phyloP scores from a whole-genome alignment of 225 moss, liverwort and hornwort species.

The Straminergon stramineum region DNA sequence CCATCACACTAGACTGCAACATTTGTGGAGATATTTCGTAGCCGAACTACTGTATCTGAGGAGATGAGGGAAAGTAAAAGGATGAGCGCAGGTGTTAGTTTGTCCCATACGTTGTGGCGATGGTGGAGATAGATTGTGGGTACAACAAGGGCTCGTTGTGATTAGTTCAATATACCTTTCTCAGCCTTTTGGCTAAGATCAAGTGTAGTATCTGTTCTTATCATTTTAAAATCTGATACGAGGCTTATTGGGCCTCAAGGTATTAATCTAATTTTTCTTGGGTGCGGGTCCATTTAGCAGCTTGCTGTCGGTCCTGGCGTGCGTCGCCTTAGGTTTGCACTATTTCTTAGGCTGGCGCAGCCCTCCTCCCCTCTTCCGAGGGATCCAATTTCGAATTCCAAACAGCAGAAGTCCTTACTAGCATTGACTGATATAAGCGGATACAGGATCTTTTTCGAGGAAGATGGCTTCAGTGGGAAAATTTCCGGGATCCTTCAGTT shows the following conservation, averaged over 20 bases:
- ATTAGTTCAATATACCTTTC: slow-evolving; percentile 19
- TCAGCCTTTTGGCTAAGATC: slow-evolving; percentile 84
- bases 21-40: background rate
- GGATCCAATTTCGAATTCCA: background rate
- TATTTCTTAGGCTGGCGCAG: background rate
- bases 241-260: slow-evolving; percentile 52
- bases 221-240: slow-evolving; percentile 77
- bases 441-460: no score
- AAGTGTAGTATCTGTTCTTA: slow-evolving; percentile 84
- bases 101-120: background rate
- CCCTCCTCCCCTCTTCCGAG: background rate
- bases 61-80: background rate
- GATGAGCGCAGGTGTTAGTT: background rate
- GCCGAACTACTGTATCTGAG: background rate
- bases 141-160: background rate
- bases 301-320: slow-evolving; percentile 5
- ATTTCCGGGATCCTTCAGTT: background rate
- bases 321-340: slow-evolving; percentile 16
- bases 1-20: background rate
- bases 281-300: background rate
- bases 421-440: fast-evolving
- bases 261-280: slow-evolving; percentile 67
- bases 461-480: fast-evolving
- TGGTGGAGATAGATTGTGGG: background rate
- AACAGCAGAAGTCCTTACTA: no score